Percentiles rank a stretch among this genome's conserved stretches.
These are phyloP conservation scores for Aspergillus sp. DNA, from an alignment of 2,329 filamentous ascomycete species.

Conservation along the genomic window DNA sequence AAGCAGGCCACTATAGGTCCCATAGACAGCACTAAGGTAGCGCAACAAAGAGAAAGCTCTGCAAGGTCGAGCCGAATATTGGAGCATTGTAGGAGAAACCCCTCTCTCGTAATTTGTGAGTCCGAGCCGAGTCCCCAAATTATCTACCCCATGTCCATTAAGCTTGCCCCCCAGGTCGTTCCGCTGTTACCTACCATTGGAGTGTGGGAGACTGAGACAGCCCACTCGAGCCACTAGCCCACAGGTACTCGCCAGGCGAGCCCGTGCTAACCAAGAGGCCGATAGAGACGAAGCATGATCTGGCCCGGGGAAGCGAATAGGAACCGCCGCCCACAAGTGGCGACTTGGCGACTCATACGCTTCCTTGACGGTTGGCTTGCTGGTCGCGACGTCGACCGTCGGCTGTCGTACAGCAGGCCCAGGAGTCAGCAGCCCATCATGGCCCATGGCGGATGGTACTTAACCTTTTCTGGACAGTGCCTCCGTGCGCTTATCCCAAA, in stretches of 20 bases:
- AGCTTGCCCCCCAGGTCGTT: conserved; percentile 8
- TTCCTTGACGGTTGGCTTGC: too few relatives aligned
- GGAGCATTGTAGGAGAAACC: background rate
- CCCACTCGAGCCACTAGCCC: background rate
- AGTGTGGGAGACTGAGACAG: conserved; percentile 15
- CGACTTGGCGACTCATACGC: background rate
- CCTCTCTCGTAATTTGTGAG: too few relatives aligned
- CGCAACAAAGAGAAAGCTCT: conserved; percentile 1
- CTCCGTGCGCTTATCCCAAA: too few relatives aligned
- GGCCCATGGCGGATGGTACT: background rate
- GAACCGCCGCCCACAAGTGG: background rate
- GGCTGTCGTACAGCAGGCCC: background rate
- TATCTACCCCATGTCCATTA: conserved; percentile 16
- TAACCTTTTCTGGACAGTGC: conserved; percentile 15
- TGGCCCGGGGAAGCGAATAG: conserved; percentile 1
- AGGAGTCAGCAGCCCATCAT: too few relatives aligned
- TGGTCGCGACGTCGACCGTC: conserved; percentile 9
- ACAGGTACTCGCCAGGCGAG: too few relatives aligned
- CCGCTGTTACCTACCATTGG: conserved; percentile 9
- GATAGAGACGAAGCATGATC: too few relatives aligned
- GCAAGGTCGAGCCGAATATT: background rate
- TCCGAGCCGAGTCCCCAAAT: conserved; percentile 15
- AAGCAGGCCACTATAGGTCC: too few relatives aligned
- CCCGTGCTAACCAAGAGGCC: too few relatives aligned
- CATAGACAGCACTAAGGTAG: background rate